Evolutionary conservation across 176 grass and related monocot species (phyloP).

Genomic region (Cenchrus fungigraminus): DNA sequence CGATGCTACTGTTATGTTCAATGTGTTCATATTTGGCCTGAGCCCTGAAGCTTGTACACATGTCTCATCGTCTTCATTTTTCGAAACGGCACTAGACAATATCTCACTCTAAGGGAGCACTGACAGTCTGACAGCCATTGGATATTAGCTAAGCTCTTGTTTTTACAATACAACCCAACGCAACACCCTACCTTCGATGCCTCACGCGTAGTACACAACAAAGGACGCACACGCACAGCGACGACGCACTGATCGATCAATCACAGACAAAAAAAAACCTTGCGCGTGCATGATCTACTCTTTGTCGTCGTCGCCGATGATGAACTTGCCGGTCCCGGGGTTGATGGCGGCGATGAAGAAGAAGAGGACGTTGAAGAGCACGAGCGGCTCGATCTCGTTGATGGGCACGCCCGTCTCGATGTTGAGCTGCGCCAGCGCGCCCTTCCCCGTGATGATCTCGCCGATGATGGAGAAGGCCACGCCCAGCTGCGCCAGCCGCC

Average conservation of each 20-base stretch:
- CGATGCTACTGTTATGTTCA: background rate
- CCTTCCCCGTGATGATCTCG: conserved; percentile 71
- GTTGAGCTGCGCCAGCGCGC: conserved; percentile 76
- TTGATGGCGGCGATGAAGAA: conserved; percentile 77
- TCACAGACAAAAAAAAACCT: background rate
- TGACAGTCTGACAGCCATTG: background rate
- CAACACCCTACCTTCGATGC: conserved; percentile 18
- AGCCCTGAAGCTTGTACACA: too few species aligned
- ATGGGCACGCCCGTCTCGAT: conserved; percentile 72
- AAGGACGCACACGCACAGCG: background rate
- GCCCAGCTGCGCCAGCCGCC: conserved; percentile 67
- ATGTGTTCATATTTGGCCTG: background rate
- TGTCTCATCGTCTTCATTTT: background rate
- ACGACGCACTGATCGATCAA: background rate
- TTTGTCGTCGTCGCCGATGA: conserved; percentile 38
- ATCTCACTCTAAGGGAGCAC: background rate
- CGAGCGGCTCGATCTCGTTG: conserved; percentile 71
- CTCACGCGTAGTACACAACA: conserved; percentile 28
- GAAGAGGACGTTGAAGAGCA: conserved; percentile 66
- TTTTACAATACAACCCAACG: conserved; percentile 28
- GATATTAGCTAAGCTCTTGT: conserved; percentile 47
- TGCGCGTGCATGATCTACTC: conserved; percentile 16
- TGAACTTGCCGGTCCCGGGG: conserved; percentile 69
- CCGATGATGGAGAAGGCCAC: conserved; percentile 80
- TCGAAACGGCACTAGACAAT: background rate